Base-by-base conservation (phyloP, 257 asterid species). In the Ilex aquifolium region DNA sequence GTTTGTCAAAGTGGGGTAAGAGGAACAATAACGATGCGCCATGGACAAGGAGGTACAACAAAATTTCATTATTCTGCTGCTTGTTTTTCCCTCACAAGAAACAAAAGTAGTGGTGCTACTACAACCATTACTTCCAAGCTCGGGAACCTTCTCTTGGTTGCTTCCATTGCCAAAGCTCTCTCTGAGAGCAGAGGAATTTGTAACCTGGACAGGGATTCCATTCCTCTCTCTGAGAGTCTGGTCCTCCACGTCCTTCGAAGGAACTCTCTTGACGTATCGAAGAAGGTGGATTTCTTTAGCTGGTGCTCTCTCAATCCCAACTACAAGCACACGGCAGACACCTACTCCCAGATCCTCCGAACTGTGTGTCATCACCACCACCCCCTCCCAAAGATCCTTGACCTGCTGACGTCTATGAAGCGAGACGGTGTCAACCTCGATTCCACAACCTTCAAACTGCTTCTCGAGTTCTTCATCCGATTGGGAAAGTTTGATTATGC, bases 141-240 rank as follows among this genome's bases (percentile, higher is more conserved):
- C 29, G 82, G 90, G 13, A 74, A 80, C 71, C 74, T 87, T 31
- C 72, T 92, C 13, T 57, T 80, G 53, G 85, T 82, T 29, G 95
- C 96, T 58, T 79, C 91, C 65, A 82, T 92, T 44, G 71, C 88
- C 69, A 92, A 89, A 76, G 78, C 85, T 46, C 83, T 92, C 30
- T 67, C 81, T 10, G 71, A 75, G 61, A 88, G 91, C 4, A 95
- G 90, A 31, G 97, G 94, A 42, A 71, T 84, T 51, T 63, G 70
- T 44, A 69, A 77, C 55, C 86, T 89, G 32, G 88, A 77, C 46
- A 75, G 64, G 5, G 80, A 65, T 12, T 66, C 84, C 4, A 73
- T 82, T 57, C 71, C 79, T 54, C 60, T 92, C 56, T 77, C 90
- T 2, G 85, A 87, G 65, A 85, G 77, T 59, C 74, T 83, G 36